phyloP scores from a whole-genome alignment of 768 basidiomycete species.

The Trametes coccinea region DNA sequence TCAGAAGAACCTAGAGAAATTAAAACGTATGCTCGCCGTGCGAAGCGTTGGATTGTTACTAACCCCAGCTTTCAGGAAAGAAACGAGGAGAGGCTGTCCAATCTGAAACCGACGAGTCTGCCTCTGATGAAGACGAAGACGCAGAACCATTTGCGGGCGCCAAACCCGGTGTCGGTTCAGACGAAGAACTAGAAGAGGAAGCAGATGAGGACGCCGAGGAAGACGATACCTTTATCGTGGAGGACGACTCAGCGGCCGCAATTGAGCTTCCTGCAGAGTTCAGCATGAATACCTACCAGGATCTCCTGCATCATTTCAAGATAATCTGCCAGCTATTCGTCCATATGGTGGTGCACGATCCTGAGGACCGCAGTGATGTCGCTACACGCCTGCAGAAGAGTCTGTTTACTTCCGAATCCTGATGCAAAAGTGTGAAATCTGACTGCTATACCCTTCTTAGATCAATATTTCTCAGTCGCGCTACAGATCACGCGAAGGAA shows the following conservation, averaged over 20 bases:
- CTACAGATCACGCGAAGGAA: constrained; percentile 67
- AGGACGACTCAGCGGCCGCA: constrained; percentile 45
- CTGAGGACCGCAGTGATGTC: constrained; percentile 50
- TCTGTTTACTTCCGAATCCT: constrained; percentile 25
- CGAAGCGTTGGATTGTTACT: too few species aligned
- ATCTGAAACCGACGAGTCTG: constrained; percentile 35
- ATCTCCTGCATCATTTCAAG: constrained; percentile 80
- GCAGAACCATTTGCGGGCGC: constrained; percentile 27
- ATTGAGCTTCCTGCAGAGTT: constrained; percentile 71
- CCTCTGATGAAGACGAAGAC: constrained; percentile 27
- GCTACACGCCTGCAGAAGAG: constrained; percentile 54
- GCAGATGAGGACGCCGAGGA: constrained; percentile 32
- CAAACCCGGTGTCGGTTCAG: constrained; percentile 21
- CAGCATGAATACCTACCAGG: constrained; percentile 78
- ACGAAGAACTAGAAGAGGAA: constrained; percentile 32
- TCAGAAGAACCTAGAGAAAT: constrained; percentile 62
- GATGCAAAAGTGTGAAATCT: neutral
- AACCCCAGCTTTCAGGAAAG: constrained; percentile 35
- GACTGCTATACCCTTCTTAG: constrained; percentile 22
- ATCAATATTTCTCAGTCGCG: constrained; percentile 77
- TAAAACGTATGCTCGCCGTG: constrained; percentile 52
- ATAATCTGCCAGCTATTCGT: constrained; percentile 87
- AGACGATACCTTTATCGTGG: constrained; percentile 61
- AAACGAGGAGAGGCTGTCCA: constrained; percentile 40
- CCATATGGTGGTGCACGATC: constrained; percentile 67